phyloP scores from a whole-genome alignment of 2,329 filamentous ascomycete genomes.

The Cladophialophora psammophila region DNA sequence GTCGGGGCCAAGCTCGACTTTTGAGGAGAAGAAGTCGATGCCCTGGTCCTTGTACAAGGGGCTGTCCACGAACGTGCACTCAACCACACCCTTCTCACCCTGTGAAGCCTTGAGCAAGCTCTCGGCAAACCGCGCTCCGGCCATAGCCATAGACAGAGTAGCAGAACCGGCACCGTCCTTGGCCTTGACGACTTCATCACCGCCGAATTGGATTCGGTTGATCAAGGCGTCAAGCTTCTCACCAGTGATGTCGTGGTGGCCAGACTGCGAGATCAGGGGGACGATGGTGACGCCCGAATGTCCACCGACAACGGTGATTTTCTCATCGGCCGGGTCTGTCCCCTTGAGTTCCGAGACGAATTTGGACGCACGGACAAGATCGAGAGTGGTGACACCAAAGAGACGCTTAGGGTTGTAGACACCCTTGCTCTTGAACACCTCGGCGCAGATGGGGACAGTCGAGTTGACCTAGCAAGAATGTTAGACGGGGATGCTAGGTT shows the following conservation, averaged over 20 bases:
- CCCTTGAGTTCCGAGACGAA: constrained; percentile 96
- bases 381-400: constrained; percentile 99
- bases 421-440: constrained; percentile 92
- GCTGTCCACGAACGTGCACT: constrained; percentile 97
- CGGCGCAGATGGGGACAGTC: constrained; percentile 95
- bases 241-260: constrained; percentile 81
- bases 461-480: constrained; percentile 76
- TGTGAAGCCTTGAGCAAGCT: constrained; percentile 89
- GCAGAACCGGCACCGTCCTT: constrained; percentile 98
- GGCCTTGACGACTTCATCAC: constrained; percentile 98
- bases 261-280: constrained; percentile 93
- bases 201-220: constrained; percentile 96
- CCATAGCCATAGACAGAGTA: constrained; percentile 98
- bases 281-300: constrained; percentile 99
- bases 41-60: constrained; percentile 99
- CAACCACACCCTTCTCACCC: constrained; percentile 92
- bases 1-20: constrained; percentile 93
- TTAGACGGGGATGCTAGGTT: background rate
- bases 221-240: constrained; percentile 78
- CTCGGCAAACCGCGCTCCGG: constrained; percentile 85
- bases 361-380: constrained; percentile 95
- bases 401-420: constrained; percentile 99
- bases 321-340: constrained; percentile 89
- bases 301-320: constrained; percentile 94
- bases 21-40: constrained; percentile 94